Conservation (phyloP, 2,329 filamentous ascomycete species). For the Xylariomycetidae sp. region DNA sequence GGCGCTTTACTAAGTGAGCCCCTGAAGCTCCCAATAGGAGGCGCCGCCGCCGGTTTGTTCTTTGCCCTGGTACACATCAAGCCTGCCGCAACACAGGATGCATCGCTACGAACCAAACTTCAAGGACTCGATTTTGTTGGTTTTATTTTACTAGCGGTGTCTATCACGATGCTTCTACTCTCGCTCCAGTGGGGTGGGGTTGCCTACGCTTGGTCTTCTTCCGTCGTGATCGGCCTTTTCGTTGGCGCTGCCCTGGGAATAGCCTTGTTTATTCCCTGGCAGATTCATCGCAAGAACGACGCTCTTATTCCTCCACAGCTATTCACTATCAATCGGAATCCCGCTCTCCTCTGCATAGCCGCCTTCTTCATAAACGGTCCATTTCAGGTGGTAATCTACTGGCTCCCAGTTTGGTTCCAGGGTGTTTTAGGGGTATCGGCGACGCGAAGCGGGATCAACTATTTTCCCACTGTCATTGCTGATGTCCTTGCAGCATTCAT, state of each 20-base stretch:
- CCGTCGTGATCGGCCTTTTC: slow-evolving; percentile 16
- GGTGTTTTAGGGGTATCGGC: slow-evolving; percentile 4
- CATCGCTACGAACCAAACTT: slow-evolving; percentile 1
- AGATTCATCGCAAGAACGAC: slow-evolving; percentile 2
- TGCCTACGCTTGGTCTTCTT: slow-evolving; percentile 11
- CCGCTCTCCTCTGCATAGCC: slow-evolving; percentile 1
- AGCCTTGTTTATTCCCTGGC: slow-evolving; percentile 11
- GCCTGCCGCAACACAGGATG: slow-evolving; percentile 1
- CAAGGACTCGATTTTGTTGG: slow-evolving; percentile 5
- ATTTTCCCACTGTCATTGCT: slow-evolving; percentile 13
- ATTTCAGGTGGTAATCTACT: slow-evolving; percentile 13
- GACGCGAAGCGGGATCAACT: slow-evolving; percentile 8
- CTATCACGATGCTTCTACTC: slow-evolving; percentile 11
- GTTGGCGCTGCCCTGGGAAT: slow-evolving; percentile 8
- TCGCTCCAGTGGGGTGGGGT: slow-evolving; percentile 13
- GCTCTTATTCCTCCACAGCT: slow-evolving; percentile 11
- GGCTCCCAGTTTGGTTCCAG: slow-evolving; percentile 18
- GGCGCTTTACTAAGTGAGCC: no score
- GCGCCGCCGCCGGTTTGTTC: slow-evolving; percentile 3
- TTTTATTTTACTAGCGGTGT: slow-evolving; percentile 5
- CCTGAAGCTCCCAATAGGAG: slow-evolving; percentile 10
- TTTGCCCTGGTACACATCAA: slow-evolving; percentile 3
- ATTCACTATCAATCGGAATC: slow-evolving; percentile 10
- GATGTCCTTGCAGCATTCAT: slow-evolving; percentile 11
- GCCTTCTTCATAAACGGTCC: slow-evolving; percentile 16